Evolutionary conservation across 1,284 basidiomycete species (phyloP).

Genomic region (Irpex sp.): DNA sequence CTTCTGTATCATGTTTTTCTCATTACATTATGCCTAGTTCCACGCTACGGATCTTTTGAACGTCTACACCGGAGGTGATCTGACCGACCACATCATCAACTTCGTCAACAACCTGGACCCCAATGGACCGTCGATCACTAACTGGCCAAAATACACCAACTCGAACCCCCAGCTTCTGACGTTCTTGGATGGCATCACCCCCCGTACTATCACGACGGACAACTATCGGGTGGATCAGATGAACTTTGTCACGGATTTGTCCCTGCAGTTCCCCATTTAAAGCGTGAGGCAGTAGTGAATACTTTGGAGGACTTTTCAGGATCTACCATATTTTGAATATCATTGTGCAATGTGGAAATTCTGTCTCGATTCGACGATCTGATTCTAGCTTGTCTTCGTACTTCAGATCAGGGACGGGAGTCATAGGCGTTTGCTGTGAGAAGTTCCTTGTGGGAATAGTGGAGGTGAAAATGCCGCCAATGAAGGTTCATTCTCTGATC

Average conservation of each 20-base stretch:
- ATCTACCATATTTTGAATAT: no score
- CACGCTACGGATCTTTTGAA: slow-evolving; percentile 3
- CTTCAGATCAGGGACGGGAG: no score
- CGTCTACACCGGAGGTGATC: slow-evolving; percentile 15
- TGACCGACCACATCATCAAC: slow-evolving; percentile 23
- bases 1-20: background rate
- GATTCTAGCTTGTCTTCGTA: no score
- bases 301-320: no score
- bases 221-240: background rate
- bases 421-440: no score
- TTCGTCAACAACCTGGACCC: slow-evolving; percentile 25
- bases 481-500: no score
- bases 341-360: no score
- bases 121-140: slow-evolving; percentile 18
- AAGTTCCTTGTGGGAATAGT: no score
- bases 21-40: background rate
- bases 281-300: no score
- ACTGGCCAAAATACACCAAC: slow-evolving; percentile 19
- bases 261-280: no score
- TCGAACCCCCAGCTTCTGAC: background rate
- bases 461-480: no score
- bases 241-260: background rate
- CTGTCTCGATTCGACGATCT: no score
- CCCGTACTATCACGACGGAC: background rate
- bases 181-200: background rate